These are phyloP conservation scores for Triticum monococcum DNA, from an alignment of 176 grass and related monocot genomes.

Conservation along the genomic window DNA sequence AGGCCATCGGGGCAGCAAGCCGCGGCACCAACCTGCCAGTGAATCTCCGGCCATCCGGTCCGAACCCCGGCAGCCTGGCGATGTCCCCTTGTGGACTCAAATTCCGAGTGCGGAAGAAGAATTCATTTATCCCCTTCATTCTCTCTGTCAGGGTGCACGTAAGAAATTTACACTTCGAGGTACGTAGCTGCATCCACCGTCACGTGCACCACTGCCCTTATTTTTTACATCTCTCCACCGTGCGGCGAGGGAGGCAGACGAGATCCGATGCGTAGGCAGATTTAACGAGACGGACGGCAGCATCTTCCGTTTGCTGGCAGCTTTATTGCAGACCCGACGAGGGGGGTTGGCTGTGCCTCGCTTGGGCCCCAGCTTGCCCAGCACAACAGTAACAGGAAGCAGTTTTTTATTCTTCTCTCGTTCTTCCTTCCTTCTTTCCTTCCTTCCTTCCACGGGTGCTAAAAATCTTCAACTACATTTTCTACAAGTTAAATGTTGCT, in stretches of 20 bases:
- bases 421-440: not conserved
- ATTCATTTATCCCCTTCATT: not conserved
- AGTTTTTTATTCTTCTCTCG: not conserved
- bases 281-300: not conserved
- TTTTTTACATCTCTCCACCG: not conserved
- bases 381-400: not conserved
- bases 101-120: no score
- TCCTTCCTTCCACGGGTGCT: not conserved
- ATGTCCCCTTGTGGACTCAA: no score
- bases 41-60: no score
- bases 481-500: no score
- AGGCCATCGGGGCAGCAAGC: no score
- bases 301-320: conserved; percentile 5
- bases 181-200: not conserved
- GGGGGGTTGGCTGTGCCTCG: not conserved
- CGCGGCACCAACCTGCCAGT: no score
- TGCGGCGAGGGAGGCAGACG: not conserved
- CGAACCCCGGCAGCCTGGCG: no score
- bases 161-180: not conserved
- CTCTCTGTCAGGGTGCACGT: not conserved
- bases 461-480: not conserved
- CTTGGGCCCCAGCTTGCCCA: not conserved
- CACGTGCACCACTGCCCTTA: not conserved
- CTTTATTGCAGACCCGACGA: not conserved
- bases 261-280: not conserved